phyloP scores from a whole-genome alignment of 2,329 filamentous ascomycete genomes.

The Helotiales sp. region DNA sequence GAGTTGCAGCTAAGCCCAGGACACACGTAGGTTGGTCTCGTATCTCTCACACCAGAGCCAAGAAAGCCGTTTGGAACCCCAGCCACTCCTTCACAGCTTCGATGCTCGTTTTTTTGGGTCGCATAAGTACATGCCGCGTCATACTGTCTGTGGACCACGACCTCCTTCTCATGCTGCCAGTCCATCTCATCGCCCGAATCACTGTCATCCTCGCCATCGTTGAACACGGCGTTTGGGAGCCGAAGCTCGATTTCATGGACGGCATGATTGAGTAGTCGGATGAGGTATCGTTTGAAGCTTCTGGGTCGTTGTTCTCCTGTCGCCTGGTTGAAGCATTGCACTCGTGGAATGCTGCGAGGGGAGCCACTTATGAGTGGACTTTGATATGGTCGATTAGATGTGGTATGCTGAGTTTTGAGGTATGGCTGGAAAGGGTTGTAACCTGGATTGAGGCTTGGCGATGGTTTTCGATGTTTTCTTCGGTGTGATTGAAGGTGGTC shows the following conservation, averaged over 20 bases:
- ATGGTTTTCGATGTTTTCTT: background rate
- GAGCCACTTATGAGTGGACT: background rate
- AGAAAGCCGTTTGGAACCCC: too few relatives aligned
- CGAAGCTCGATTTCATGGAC: slow-evolving; percentile 15
- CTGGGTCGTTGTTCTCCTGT: background rate
- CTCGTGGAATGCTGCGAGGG: background rate
- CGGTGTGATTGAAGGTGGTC: background rate
- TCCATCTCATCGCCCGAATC: slow-evolving; percentile 29
- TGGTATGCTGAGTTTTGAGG: background rate
- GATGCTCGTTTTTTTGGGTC: background rate
- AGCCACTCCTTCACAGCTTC: background rate
- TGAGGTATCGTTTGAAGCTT: slow-evolving; percentile 11
- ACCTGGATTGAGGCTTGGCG: background rate
- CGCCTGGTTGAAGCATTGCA: background rate
- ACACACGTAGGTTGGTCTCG: too few relatives aligned
- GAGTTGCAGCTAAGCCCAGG: too few relatives aligned
- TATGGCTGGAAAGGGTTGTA: background rate
- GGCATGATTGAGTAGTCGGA: slow-evolving; percentile 5
- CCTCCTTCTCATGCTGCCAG: slow-evolving; percentile 24
- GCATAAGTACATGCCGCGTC: background rate
- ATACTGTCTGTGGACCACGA: slow-evolving; percentile 14
- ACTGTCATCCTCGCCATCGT: background rate
- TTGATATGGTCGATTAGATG: background rate
- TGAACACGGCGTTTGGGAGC: slow-evolving; percentile 24
- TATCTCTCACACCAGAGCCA: too few relatives aligned